Evolutionary conservation across 306 rosid genomes (phyloP), one percentile per base, ranked within the genome.

Genomic region (Herpetospermum pedunculosum): DNA sequence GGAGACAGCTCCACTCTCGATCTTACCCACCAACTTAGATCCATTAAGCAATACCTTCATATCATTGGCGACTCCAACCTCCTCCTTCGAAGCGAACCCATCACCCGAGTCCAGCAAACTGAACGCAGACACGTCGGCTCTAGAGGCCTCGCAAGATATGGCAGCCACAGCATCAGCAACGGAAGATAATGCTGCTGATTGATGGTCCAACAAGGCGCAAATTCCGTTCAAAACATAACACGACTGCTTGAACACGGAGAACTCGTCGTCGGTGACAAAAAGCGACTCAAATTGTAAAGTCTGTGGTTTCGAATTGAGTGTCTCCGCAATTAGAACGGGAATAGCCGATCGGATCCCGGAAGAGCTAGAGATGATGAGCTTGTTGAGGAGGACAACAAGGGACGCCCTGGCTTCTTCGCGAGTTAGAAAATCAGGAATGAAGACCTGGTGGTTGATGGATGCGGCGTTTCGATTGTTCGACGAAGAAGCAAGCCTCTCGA

Each of bases 21-120:
- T 87, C 81, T 86, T 89, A 6, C 98, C 98, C 10, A 89, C 90
- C 77, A 87, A 47, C 79, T 89, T 94, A 6, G 96, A 94, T 13
- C 96, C 98, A 50, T 85, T 94, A 8, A 94, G 84, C 81, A 94
- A 44, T 41, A 84, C 87, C 83, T 85, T 91, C 89, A 91, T 57
- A 70, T 88, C 96, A 40, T 82, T 81, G 19, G 92, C 87, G 12
- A 91, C 96, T 23, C 87, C 91, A 76, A 83, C 91, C 75, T 84
- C 92, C 73, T 89, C 99, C 80, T 94, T 94, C 0, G 83, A 75
- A 6, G 84, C 76, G 19, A 55, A 77, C 6, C 96, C 96, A 16
- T 89, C 97, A 1, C 99, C 98, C 1, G 92, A 85, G 82, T 91
- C 98, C 75, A 84, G 72, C 82, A 84, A 73, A 77, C 75, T 83